Conservation (phyloP, 2,329 filamentous ascomycete species). For the Plenodomus biglobosus region DNA sequence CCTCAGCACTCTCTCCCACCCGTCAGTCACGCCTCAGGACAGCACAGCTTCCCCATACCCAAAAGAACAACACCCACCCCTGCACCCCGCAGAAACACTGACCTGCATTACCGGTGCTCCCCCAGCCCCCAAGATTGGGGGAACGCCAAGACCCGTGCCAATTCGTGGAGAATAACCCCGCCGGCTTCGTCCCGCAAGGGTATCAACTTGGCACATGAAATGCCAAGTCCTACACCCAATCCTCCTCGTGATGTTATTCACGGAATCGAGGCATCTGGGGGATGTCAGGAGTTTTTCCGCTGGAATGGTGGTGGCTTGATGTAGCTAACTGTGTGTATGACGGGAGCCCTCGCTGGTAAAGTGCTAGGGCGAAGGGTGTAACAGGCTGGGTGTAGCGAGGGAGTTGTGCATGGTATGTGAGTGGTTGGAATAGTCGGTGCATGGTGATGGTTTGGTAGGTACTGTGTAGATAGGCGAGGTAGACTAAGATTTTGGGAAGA, state of each 20-base stretch:
- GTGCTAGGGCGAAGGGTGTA: background rate
- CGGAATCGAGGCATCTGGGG: constrained; percentile 13
- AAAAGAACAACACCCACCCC: background rate
- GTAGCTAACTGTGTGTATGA: too few relatives aligned
- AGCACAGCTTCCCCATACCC: background rate
- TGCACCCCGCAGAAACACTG: background rate
- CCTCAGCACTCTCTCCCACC: too few relatives aligned
- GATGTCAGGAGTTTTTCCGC: constrained; percentile 1
- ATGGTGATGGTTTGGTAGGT: too few relatives aligned
- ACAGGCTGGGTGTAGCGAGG: background rate
- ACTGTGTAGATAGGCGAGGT: background rate
- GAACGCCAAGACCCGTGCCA: constrained; percentile 4
- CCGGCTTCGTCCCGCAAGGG: constrained; percentile 4
- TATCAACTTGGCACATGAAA: constrained; percentile 12
- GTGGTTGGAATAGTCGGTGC: background rate
- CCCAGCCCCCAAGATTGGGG: background rate
- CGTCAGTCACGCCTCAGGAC: too few relatives aligned
- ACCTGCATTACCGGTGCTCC: background rate
- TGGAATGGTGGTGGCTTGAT: background rate
- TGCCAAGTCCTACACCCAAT: constrained; percentile 10
- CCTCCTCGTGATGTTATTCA: constrained; percentile 12
- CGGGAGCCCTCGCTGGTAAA: too few relatives aligned
- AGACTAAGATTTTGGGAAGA: background rate
- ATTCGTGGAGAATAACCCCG: constrained; percentile 18
- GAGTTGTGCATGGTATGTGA: background rate